Conservation (phyloP, 1,284 basidiomycete species). For the Moesziomyces sp. region DNA sequence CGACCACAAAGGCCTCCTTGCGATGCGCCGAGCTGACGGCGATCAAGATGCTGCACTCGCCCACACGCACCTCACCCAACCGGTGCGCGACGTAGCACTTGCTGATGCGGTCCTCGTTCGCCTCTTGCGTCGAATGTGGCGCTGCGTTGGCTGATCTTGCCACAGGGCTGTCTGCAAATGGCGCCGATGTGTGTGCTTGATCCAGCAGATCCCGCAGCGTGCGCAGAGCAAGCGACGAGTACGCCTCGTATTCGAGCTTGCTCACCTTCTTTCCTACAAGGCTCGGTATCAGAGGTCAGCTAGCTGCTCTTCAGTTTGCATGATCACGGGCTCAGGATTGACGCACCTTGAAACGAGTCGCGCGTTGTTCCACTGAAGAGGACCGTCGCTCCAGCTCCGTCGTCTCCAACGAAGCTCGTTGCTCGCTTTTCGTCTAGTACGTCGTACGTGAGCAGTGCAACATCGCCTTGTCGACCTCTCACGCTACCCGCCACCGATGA, state of each 20-base stretch:
- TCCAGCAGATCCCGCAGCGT: conserved; percentile 69
- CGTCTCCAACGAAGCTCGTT: conserved; percentile 31
- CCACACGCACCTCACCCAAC: conserved; percentile 81
- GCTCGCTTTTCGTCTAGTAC: conserved; percentile 44
- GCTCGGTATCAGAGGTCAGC: conserved; percentile 1
- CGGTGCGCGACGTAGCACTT: conserved; percentile 78
- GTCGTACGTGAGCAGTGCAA: conserved; percentile 48
- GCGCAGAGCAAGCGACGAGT: conserved; percentile 82
- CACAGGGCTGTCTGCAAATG: conserved; percentile 12
- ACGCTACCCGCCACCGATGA: conserved; percentile 15
- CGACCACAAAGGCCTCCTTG: conserved; percentile 81
- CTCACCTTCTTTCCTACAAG: conserved; percentile 76
- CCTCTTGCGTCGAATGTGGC: not conserved
- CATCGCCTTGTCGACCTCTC: conserved; percentile 26
- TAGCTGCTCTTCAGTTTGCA: too few relatives aligned
- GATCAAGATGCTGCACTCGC: conserved; percentile 83
- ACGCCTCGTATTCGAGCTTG: conserved; percentile 80
- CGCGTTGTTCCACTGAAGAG: conserved; percentile 80
- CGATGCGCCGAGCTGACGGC: conserved; percentile 87
- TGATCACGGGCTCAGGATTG: conserved; percentile 2
- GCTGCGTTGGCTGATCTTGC: conserved; percentile 18
- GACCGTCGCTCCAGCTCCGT: conserved; percentile 68
- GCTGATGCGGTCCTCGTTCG: conserved; percentile 19
- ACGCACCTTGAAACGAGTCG: conserved; percentile 73
- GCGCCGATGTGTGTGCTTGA: conserved; percentile 24